Evolutionary conservation across 1,139 yeast genomes (phyloP).

Genomic region (Suzukiozyma palmioleophila): DNA sequence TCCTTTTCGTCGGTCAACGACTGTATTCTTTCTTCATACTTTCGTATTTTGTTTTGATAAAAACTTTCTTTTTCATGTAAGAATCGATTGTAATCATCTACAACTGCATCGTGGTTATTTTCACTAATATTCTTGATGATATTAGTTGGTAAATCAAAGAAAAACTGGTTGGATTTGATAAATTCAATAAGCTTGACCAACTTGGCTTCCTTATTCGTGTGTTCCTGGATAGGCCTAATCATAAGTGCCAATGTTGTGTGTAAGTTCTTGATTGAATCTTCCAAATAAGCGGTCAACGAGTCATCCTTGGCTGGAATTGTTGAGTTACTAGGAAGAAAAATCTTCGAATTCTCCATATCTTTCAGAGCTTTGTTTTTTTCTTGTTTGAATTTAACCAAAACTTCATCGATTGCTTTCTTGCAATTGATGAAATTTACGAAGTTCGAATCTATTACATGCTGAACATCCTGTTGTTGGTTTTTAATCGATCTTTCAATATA

Average conservation of each 20-base stretch:
- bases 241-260: slow-evolving; percentile 59
- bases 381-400: slow-evolving; percentile 29
- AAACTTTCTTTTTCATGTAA: slow-evolving; percentile 22
- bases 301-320: slow-evolving; percentile 12
- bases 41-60: slow-evolving; percentile 15
- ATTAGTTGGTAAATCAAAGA: slow-evolving; percentile 69
- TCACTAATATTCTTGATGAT: slow-evolving; percentile 50
- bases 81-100: slow-evolving; percentile 63
- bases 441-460: slow-evolving; percentile 65
- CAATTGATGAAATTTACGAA: slow-evolving; percentile 72
- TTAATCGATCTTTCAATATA: slow-evolving; percentile 59
- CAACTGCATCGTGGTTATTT: slow-evolving; percentile 66
- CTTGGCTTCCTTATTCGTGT: slow-evolving; percentile 55
- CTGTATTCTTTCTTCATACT: slow-evolving; percentile 12
- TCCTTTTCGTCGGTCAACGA: slow-evolving; percentile 13
- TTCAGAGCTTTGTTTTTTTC: slow-evolving; percentile 35
- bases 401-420: slow-evolving; percentile 51
- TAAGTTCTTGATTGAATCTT: slow-evolving; percentile 43
- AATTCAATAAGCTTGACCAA: slow-evolving; percentile 58
- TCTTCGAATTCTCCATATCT: slow-evolving; percentile 32
- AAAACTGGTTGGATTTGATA: slow-evolving; percentile 54
- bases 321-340: slow-evolving; percentile 33
- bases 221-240: slow-evolving; percentile 73
- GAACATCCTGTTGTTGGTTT: slow-evolving; percentile 62
- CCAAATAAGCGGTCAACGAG: slow-evolving; percentile 31